Base-by-base conservation (phyloP, 352 stramenopile genomes). In the Pythium aristosporum region DNA sequence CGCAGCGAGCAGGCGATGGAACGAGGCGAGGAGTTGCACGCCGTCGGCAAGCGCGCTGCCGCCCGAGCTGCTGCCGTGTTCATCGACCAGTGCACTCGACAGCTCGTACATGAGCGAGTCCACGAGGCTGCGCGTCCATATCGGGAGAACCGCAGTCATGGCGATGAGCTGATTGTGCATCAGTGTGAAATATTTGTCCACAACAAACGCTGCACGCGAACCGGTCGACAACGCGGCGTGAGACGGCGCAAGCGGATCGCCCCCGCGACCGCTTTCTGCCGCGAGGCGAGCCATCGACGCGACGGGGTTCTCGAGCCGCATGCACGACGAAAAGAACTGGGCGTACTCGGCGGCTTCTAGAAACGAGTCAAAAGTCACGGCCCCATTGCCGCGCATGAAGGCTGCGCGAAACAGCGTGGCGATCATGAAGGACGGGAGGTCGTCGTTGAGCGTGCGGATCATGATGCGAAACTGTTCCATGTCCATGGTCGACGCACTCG, bases 391-490 rank as follows among this genome's bases (percentile, higher is more conserved):
- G 13, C 66, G 55, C 10, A 74, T 77, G 36, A 89, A 94, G 0
- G 87, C 71, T 13, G 81, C 75, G 25, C 87, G 76, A 41, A 87
- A 95, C 15, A 92, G 73, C 1, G 67, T 81, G 0, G 82, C 87
- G 4, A 89, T 60, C 67, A 77, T 74, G 28, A 82, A 88, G 0
- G 80, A 72, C 6, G 86, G 81, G 6, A 88, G 83, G 43, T 93
- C 82, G 52, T 89, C 73, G 56, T 96, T 92, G 5, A 96, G 61
- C 11, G 89, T 94, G 34, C 70, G 75, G 13, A 96, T 72, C 80
- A 97, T 97, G 21, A 89, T 76, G 1, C 79, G 76, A 58, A 97
- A 97, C 66, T 98, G 91, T 52, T 94, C 86, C 73, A 96, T 94
- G 64, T 98, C 91, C 77, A 98, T 94, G 2, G 75, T 79, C 1